These are phyloP conservation scores for Rhodotorula kratochvilovae DNA, from an alignment of 768 basidiomycete species.

Conservation along the genomic window DNA sequence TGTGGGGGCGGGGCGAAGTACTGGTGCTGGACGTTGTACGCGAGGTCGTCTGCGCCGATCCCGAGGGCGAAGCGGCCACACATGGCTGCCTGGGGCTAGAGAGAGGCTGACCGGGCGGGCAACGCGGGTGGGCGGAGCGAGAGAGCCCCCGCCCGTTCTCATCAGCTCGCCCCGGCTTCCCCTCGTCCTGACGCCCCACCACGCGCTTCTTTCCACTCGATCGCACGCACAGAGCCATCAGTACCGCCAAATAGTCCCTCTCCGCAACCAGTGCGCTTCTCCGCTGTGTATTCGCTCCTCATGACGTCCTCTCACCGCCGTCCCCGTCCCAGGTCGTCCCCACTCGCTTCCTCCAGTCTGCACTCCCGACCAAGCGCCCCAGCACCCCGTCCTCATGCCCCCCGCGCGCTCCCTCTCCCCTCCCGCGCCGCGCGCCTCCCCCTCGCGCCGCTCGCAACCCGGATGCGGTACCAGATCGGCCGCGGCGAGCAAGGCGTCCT, in stretches of 20 bases:
- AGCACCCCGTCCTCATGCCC: background rate
- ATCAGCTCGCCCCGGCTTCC: background rate
- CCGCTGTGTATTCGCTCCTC: too few relatives aligned
- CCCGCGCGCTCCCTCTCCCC: background rate
- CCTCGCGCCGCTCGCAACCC: background rate
- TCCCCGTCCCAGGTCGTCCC: too few relatives aligned
- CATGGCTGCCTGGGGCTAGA: background rate
- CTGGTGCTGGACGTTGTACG: background rate
- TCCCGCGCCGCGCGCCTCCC: background rate
- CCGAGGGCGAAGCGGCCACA: constrained; percentile 22
- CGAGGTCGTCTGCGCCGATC: background rate
- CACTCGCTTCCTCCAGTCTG: background rate
- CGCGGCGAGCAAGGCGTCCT: constrained; percentile 33
- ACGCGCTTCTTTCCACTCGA: too few relatives aligned
- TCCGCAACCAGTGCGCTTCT: too few relatives aligned
- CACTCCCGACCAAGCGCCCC: background rate
- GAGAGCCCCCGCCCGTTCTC: background rate
- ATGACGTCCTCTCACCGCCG: too few relatives aligned
- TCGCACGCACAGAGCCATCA: too few relatives aligned
- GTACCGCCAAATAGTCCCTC: too few relatives aligned
- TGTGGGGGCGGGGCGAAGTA: background rate
- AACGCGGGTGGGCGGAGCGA: background rate
- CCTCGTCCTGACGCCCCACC: too few relatives aligned
- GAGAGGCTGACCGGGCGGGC: fast-evolving
- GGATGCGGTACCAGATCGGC: constrained; percentile 15